Evolutionary conservation across 768 basidiomycete genomes (phyloP), one percentile per base, ranked within the genome.

Genomic region (Cystofilobasidium ferigula): DNA sequence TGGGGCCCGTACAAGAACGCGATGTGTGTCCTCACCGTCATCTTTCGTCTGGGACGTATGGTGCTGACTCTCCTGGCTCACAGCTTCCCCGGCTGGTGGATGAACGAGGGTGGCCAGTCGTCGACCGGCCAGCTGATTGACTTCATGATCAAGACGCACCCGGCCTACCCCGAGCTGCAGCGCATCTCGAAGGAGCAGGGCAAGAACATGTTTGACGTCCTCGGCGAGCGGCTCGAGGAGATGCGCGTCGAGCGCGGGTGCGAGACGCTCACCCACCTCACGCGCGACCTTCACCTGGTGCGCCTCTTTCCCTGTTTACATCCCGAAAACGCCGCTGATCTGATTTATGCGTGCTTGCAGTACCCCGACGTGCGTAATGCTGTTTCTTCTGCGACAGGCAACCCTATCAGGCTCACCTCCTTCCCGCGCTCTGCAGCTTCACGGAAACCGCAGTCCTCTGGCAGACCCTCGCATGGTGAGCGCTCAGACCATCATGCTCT

Each of bases 21-120:
- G 8, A 22, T 93, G 89, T 74, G 40, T 24, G 74, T 70, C 16
- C 43, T 4, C 20, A 0, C 0, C 26, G 1, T 53, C n/a, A 22
- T 16, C 32, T 13, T 59, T 53, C n/a, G 4, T 7, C 22, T 38
- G n/a, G 10, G 20, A 1, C 12, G 6, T 65, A 45, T 53, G 9
- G 26, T 64, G 51, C 12, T 8, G 10, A 34, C 36, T 48, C 61
- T 30, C 62, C 24, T 14, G 12, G 16, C 24, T 36, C 0, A 6
- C 43, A 56, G 32, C 26, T 45, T 51, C 34, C 35, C 43, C 30
- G 67, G 66, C 67, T 71, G 70, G 86, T 99, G 94, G 95, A 95
- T 97, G 91, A 99, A 93, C 72, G 95, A 99, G 77, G 95, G 94
- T 43, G 95, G 95, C 2, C 95, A 99, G 77, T 95, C 92, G 10